phyloP scores from a whole-genome alignment of 495 filamentous ascomycete species.

The Aspergillus nanangensis region DNA sequence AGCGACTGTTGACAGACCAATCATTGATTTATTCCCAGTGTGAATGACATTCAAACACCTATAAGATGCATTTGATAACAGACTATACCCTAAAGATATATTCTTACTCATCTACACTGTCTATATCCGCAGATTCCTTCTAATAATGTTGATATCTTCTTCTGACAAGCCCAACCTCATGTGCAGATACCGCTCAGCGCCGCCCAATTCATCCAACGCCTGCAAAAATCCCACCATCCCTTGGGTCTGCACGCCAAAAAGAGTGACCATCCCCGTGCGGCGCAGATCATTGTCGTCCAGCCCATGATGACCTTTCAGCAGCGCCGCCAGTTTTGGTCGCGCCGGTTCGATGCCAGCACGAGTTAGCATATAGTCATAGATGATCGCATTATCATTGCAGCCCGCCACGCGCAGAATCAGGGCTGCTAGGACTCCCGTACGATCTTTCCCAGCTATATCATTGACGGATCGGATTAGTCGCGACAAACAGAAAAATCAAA shows the following conservation, averaged over 20 bases:
- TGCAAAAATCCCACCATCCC: neutral
- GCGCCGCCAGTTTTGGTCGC: slow-evolving; percentile 17
- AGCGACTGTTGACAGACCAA: too few relatives aligned
- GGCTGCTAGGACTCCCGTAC: slow-evolving; percentile 58
- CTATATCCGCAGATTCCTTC: neutral
- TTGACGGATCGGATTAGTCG: neutral
- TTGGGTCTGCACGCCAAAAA: neutral
- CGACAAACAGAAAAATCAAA: neutral
- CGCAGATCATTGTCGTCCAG: neutral
- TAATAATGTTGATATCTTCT: neutral
- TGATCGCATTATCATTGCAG: slow-evolving; percentile 36
- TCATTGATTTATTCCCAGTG: too few relatives aligned
- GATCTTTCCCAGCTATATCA: slow-evolving; percentile 53
- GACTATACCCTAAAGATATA: too few relatives aligned
- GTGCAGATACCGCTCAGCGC: neutral
- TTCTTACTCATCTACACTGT: neutral
- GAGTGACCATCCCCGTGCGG: neutral
- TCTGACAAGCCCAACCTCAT: neutral
- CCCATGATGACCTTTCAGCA: slow-evolving; percentile 11
- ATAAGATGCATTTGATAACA: too few relatives aligned
- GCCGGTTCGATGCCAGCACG: slow-evolving; percentile 24
- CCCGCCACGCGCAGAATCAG: slow-evolving; percentile 53
- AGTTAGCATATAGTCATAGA: slow-evolving; percentile 44
- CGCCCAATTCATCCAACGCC: neutral
- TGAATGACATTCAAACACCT: too few relatives aligned